Conservation (phyloP, 2,329 filamentous ascomycete genomes). For the Fusarium siculi region DNA sequence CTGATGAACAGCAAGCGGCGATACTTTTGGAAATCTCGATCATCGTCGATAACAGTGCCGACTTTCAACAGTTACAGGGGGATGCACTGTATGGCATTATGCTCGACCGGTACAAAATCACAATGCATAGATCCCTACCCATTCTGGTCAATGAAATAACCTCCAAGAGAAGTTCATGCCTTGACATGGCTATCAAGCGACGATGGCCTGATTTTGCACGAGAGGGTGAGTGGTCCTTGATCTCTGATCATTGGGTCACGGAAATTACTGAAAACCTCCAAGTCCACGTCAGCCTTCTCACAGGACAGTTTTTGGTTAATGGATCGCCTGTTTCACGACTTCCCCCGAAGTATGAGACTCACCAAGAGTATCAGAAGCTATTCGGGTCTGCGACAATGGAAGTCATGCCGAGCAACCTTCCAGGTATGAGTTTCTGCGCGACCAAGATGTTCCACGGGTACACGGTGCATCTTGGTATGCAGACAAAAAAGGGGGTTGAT, state of each 20-base stretch:
- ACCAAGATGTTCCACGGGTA: constrained; percentile 46
- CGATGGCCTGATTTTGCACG: constrained; percentile 28
- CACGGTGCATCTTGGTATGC: constrained; percentile 44
- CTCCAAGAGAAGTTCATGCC: neutral
- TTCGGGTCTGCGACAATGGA: constrained; percentile 28
- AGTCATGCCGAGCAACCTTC: constrained; percentile 29
- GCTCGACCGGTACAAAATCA: constrained; percentile 14
- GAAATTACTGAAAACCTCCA: neutral
- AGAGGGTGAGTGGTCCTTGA: neutral
- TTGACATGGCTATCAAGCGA: constrained; percentile 29
- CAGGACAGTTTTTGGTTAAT: constrained; percentile 20
- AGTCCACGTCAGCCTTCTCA: constrained; percentile 26
- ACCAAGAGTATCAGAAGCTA: constrained; percentile 13
- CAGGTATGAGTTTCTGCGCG: constrained; percentile 53
- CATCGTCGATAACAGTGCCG: constrained; percentile 6
- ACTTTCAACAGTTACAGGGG: neutral
- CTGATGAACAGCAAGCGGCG: constrained; percentile 9
- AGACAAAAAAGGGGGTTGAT: constrained; percentile 39
- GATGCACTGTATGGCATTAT: neutral
- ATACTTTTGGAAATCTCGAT: constrained; percentile 27
- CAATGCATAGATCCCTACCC: constrained; percentile 8
- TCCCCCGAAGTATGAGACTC: constrained; percentile 2
- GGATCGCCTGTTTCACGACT: constrained; percentile 22
- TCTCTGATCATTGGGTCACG: constrained; percentile 21
- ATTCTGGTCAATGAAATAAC: neutral